Base-by-base conservation (phyloP, 108 stramenopile species). In the Cyclotella sp. region DNA sequence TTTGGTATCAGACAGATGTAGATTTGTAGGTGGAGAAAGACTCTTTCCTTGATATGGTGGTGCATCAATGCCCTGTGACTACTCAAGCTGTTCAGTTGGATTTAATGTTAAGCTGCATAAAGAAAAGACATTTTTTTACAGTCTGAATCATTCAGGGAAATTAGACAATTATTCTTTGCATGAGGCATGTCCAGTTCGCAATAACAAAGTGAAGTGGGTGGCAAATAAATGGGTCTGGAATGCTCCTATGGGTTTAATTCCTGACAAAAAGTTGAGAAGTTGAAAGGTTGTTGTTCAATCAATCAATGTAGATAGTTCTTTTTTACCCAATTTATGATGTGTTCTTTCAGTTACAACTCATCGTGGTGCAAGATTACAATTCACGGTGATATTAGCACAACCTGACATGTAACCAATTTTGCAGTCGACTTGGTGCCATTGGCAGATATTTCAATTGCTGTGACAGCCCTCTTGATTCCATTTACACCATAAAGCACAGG, bases 221-320 rank as follows among this genome's bases (percentile, higher is more conserved):
- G 97, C 95, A 34, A 97, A 96, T 72, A 95, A 96, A 52, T 97
- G 95, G 96, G 71, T 97, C 28, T 97, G 96, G 96, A 90, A 87
- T 72, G 73, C 70, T 52, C 87, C 88, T 5, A 87, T 89, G 87
- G 51, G 52, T 28, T 85, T 65, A 62, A 53, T 72, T 19, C 10
- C 59, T 68, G 67, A 70, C 9, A 49, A 65, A 12, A 55, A 26
- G 29, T 1, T 34, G 69, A 57, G 22, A 39, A 9, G 9, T 44
- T 40, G 53, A 54, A 54, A 54, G 44, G n/a, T n/a, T n/a, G n/a
- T n/a, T n/a, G n/a, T n/a, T n/a, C n/a, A n/a, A n/a, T n/a, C n/a
- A n/a, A n/a, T n/a, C n/a, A n/a, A n/a, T 49, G 47, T 49, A 49
- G 15, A 49, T 3, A 49, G 47, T 49, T 3, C n/a, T 49, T 9